A percentile compares a stretch with the other conserved stretches of the same genome.
Conservation (phyloP, 2,329 filamentous ascomycete genomes). For the Orbilia ellipsospora region DNA sequence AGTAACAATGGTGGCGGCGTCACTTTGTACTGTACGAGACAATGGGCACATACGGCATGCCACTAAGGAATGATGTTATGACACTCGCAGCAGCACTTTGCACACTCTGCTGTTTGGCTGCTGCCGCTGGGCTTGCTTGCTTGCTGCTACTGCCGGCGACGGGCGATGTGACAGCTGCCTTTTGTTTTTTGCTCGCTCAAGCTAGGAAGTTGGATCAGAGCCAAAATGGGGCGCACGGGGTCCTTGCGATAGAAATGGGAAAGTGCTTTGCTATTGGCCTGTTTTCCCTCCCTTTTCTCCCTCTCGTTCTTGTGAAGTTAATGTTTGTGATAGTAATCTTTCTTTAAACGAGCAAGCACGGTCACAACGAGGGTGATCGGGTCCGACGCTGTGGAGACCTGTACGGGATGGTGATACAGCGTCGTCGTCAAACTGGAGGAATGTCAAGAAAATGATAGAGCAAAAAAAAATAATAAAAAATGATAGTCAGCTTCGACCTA, state of each 20-base stretch:
- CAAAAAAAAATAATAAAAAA: no score
- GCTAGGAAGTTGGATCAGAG: constrained; percentile 55
- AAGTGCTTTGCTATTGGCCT: constrained; percentile 55
- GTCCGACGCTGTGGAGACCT: constrained; percentile 1
- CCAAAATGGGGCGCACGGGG: constrained; percentile 39
- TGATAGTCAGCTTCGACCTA: no score
- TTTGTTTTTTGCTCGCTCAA: constrained; percentile 45
- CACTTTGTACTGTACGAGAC: constrained; percentile 48
- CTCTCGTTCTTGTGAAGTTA: neutral
- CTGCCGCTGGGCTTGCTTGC: neutral
- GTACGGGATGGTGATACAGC: constrained; percentile 25
- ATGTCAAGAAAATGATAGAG: no score
- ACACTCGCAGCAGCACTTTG: constrained; percentile 13
- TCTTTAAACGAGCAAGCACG: constrained; percentile 14
- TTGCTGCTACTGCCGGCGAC: neutral
- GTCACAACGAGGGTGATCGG: constrained; percentile 26
- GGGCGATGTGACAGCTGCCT: constrained; percentile 44
- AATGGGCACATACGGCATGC: constrained; percentile 24
- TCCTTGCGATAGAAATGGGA: constrained; percentile 51
- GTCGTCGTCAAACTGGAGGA: neutral
- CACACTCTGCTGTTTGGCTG: neutral
- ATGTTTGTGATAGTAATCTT: constrained; percentile 2
- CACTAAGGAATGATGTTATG: neutral
- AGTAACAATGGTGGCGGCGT: neutral
- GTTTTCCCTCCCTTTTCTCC: neutral